Conservation (phyloP, 306 rosid genomes). For the Hylodesmum podocarpum region DNA sequence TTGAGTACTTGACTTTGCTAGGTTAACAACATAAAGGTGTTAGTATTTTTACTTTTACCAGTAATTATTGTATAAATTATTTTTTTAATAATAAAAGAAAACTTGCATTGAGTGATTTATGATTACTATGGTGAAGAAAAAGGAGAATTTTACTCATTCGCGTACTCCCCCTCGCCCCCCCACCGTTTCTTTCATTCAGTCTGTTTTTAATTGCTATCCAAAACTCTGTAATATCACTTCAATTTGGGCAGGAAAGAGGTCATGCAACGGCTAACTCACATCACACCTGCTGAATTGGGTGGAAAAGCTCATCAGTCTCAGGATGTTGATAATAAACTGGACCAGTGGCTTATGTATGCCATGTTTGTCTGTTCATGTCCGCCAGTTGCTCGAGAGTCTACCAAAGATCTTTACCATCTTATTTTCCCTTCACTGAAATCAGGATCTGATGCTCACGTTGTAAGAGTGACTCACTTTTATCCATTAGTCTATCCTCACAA, state of each 20-base stretch:
- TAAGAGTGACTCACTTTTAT: slow-evolving; percentile 47
- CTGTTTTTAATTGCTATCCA: background rate
- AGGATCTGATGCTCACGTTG: slow-evolving; percentile 86
- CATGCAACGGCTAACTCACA: slow-evolving; percentile 88
- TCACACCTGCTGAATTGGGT: slow-evolving; percentile 93
- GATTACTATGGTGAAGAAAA: background rate
- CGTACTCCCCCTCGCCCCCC: background rate
- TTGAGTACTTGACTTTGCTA: slow-evolving; percentile 15
- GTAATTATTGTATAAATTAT: background rate
- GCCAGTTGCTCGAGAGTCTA: slow-evolving; percentile 75
- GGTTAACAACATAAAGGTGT: background rate
- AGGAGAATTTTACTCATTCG: background rate
- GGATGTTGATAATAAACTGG: slow-evolving; percentile 92
- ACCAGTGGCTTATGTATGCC: slow-evolving; percentile 99
- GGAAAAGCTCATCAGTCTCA: slow-evolving; percentile 94
- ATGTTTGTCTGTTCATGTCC: slow-evolving; percentile 96
- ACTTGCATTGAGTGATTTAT: background rate
- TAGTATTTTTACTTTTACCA: background rate
- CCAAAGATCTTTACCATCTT: slow-evolving; percentile 89
- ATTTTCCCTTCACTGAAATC: slow-evolving; percentile 91
- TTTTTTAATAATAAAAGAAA: background rate
- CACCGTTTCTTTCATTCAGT: slow-evolving; percentile 3
- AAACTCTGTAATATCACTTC: slow-evolving; percentile 27
- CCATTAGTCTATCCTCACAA: slow-evolving; percentile 13
- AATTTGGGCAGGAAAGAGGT: slow-evolving; percentile 78